These are phyloP conservation scores for Alternaria ethzedia DNA, from an alignment of 2,329 filamentous ascomycete species.

Conservation along the genomic window DNA sequence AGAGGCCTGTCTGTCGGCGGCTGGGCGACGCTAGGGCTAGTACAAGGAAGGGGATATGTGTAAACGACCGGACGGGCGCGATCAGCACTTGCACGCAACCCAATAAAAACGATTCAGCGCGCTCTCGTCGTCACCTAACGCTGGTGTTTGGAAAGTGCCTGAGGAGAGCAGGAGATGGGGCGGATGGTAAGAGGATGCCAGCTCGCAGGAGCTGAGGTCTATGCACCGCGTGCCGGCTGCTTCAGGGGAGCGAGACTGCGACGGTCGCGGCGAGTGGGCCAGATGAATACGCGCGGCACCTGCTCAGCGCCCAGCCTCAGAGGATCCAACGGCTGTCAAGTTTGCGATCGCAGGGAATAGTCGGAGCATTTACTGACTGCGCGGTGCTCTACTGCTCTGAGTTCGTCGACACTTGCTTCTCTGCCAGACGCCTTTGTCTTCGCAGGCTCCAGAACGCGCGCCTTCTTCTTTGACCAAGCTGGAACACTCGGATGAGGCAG, in stretches of 20 bases:
- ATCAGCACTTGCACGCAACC: constrained; percentile 36
- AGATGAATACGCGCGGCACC: constrained; percentile 31
- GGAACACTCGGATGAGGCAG: constrained; percentile 22
- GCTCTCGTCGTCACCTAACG: constrained; percentile 27
- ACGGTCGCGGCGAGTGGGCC: constrained; percentile 33
- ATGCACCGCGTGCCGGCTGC: constrained; percentile 26
- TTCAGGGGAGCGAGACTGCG: constrained; percentile 41
- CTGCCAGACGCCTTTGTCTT: constrained; percentile 7
- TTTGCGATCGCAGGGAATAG: background rate
- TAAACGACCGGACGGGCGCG: constrained; percentile 41
- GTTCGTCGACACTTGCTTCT: background rate
- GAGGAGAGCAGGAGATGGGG: constrained; percentile 33
- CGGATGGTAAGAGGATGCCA: constrained; percentile 26
- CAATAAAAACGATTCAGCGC: constrained; percentile 14
- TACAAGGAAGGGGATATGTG: constrained; percentile 17
- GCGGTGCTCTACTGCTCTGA: background rate
- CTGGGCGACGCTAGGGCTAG: constrained; percentile 29
- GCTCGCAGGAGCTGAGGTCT: constrained; percentile 25
- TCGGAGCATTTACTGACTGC: background rate
- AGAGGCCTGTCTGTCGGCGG: constrained; percentile 14
- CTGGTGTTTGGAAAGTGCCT: constrained; percentile 29
- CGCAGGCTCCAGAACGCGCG: constrained; percentile 17
- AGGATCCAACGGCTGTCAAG: constrained; percentile 13
- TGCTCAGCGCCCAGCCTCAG: constrained; percentile 24
- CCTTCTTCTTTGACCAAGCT: background rate